Base-by-base conservation (phyloP, 2,329 filamentous ascomycete genomes). In the Mycocentrospora acerina region DNA sequence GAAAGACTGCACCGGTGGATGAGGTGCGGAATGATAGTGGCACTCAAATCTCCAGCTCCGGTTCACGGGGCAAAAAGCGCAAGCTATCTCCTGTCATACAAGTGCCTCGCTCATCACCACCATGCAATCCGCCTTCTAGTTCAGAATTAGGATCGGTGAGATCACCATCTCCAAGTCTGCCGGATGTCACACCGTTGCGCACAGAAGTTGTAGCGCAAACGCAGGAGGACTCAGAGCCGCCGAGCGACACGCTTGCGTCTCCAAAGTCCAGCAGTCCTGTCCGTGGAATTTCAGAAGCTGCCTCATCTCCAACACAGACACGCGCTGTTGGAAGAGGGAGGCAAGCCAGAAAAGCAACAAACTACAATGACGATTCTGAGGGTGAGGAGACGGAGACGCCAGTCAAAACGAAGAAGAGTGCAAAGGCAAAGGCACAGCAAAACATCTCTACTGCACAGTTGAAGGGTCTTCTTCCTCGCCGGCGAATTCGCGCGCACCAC, bases 381-480 rank as follows among this genome's bases (percentile, higher is more conserved):
- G 43, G 31, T 14, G 57, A 55, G 22, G 49, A 56, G 29, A 55
- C 49, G 17, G 53, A 59, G 26, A 56, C 53, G 13, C 50, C 54
- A 19, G 50, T 42, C 3, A 58, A 48, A 22, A 42, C 49, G 14
- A 56, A 46, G 28, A 40, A 46, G 29, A 36, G 36, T 5, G 27
- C 27, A 9, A 53, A 51, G 44, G 52, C 48, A 41, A 55, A 62
- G 35, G 51, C 60, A 35, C 50, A 66, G 40, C 54, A 55, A 13
- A 46, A 66, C 19, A 57, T 66, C 24, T 70, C 70, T 7, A 75
- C 72, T 17, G 70, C 71, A 3, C 66, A 67, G 17, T 56, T 76
- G 14, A 71, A 73, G 44, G 59, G 63, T 6, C 51, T 76, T 7
- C 59, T 76, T 12, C 73, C 73, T 9, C 71, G 69, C 42, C 62